These are phyloP conservation scores for Parathielavia appendiculata DNA, from an alignment of 495 filamentous ascomycete species.

Conservation along the genomic window DNA sequence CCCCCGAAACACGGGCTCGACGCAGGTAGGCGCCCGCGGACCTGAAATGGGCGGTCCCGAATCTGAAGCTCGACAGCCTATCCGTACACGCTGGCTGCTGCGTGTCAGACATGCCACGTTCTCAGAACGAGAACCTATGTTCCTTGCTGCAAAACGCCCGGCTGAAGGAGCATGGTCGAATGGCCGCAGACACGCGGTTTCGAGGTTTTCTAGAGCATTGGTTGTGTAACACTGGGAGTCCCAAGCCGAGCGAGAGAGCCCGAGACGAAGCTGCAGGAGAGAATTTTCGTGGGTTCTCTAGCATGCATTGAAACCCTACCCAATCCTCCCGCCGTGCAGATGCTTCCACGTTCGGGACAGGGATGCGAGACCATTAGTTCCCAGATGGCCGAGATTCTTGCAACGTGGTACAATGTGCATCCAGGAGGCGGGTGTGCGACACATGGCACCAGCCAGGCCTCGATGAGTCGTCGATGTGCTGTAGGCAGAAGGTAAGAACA, in stretches of 20 bases:
- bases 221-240: not conserved
- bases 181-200: not conserved
- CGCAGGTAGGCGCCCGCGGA: not conserved
- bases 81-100: no score
- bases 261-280: not conserved
- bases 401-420: slow-evolving; percentile 3
- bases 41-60: not conserved
- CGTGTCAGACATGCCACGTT: not conserved
- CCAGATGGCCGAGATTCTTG: not conserved
- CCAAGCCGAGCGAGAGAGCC: not conserved
- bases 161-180: no score
- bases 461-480: not conserved
- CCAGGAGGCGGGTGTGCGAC: not conserved
- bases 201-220: not conserved
- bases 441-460: slow-evolving; percentile 3
- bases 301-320: not conserved
- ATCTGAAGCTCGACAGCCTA: no score
- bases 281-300: not conserved
- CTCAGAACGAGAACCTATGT: not conserved
- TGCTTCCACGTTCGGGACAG: not conserved
- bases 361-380: not conserved
- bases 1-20: no score
- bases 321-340: not conserved
- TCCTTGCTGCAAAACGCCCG: not conserved
- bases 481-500: not conserved